These are phyloP conservation scores for Cylindrotheca closterium DNA, from an alignment of 108 stramenopile species.

Conservation along the genomic window DNA sequence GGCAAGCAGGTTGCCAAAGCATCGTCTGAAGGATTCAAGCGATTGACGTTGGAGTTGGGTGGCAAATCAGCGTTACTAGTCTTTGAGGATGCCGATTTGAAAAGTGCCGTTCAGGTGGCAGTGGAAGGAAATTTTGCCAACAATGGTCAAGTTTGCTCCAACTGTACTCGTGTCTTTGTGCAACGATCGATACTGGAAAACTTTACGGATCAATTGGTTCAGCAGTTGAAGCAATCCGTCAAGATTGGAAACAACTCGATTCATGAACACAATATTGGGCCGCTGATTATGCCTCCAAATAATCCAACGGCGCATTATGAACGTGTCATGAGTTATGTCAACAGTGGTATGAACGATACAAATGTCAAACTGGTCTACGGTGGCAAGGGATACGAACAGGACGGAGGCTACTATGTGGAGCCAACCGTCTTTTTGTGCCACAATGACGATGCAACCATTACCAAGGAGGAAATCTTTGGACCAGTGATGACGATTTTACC, in stretches of 20 bases:
- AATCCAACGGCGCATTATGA: conserved; percentile 28
- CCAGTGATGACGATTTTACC: conserved; percentile 54
- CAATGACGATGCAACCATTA: conserved; percentile 52
- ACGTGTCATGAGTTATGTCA: conserved; percentile 43
- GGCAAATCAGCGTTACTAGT: conserved; percentile 85
- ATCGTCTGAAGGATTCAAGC: conserved; percentile 43
- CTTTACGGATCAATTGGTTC: conserved; percentile 24
- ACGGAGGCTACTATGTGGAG: conserved; percentile 45
- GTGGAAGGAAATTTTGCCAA: conserved; percentile 70
- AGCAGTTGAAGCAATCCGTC: background rate
- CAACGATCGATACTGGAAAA: conserved; percentile 36
- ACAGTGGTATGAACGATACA: conserved; percentile 27
- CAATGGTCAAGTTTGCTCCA: conserved; percentile 84
- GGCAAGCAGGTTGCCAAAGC: conserved; percentile 50
- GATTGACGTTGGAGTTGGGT: conserved; percentile 81
- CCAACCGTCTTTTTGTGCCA: conserved; percentile 46
- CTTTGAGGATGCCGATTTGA: conserved; percentile 48
- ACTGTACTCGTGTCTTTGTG: conserved; percentile 77
- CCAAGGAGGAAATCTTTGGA: conserved; percentile 66
- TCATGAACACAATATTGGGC: conserved; percentile 45
- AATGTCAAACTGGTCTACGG: conserved; percentile 52
- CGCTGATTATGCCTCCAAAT: conserved; percentile 34
- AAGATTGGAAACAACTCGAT: conserved; percentile 45
- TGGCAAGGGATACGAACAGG: conserved; percentile 21
- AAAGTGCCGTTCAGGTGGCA: conserved; percentile 55